Evolutionary conservation across 139 green algal genomes (phyloP).

Genomic region (Closterium sp.): DNA sequence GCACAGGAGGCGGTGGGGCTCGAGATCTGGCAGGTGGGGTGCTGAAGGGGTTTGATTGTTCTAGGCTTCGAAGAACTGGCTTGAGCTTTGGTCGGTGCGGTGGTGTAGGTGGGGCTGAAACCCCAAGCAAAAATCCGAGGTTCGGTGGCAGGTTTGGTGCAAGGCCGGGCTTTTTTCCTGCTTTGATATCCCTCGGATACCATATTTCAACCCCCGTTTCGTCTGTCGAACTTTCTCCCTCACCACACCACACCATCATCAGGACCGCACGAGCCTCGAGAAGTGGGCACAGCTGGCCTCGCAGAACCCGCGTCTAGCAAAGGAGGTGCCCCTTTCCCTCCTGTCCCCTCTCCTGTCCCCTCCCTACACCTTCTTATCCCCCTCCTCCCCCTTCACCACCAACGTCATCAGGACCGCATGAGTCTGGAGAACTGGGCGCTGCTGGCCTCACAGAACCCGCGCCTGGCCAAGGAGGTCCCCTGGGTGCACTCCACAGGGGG

Average conservation of each 20-base stretch:
- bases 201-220: too few species aligned
- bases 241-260: background rate
- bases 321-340: background rate
- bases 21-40: conserved; percentile 5
- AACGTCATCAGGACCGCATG: background rate
- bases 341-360: background rate
- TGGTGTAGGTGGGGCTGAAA: background rate
- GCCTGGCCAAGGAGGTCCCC: background rate
- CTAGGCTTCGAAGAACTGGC: too few species aligned
- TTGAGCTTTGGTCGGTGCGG: background rate
- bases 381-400: background rate
- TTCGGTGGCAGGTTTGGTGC: too few species aligned
- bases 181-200: too few species aligned
- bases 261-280: background rate
- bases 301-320: background rate
- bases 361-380: background rate
- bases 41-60: too few species aligned
- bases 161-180: too few species aligned
- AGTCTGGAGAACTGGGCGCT: conserved; percentile 8
- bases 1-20: background rate
- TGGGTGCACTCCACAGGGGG: conserved; percentile 8
- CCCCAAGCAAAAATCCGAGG: too few species aligned
- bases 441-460: background rate
- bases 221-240: background rate
- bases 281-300: background rate